phyloP scores from a whole-genome alignment of 345 rosid genomes.

The Citrus sinensis region DNA sequence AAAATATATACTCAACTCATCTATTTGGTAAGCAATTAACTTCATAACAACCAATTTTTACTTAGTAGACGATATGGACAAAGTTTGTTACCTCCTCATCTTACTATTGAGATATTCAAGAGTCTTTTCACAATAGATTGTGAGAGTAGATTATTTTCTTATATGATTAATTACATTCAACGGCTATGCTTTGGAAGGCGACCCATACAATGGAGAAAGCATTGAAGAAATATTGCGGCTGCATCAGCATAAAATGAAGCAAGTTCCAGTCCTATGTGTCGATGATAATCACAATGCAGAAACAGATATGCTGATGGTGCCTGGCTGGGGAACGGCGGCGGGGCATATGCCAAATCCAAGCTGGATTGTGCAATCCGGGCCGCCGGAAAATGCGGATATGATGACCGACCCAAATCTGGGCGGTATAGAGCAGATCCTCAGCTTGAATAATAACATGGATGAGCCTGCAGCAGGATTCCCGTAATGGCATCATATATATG shows the following conservation, averaged over 20 bases:
- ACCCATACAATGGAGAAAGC: conserved; percentile 1
- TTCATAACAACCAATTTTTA: too few relatives aligned
- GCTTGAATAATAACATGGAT: not conserved
- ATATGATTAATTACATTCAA: not conserved
- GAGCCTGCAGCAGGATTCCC: not conserved
- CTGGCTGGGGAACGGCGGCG: conserved; percentile 1
- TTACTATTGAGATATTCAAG: too few relatives aligned
- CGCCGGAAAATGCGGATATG: not conserved
- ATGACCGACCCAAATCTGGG: not conserved
- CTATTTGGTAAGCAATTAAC: too few relatives aligned
- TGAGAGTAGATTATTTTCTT: too few relatives aligned
- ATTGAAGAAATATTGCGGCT: conserved; percentile 4
- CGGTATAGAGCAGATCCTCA: conserved; percentile 11
- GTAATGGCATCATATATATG: not conserved
- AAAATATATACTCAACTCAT: too few relatives aligned
- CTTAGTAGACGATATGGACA: too few relatives aligned
- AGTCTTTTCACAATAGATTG: too few relatives aligned
- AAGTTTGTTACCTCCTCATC: too few relatives aligned
- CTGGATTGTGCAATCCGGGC: not conserved
- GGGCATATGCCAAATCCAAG: conserved; percentile 3
- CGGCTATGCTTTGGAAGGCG: conserved; percentile 7
- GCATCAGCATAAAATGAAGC: not conserved
- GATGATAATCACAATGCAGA: not conserved
- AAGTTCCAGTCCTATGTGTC: not conserved
- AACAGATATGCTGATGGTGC: not conserved